These are phyloP conservation scores for Gryganskiella cystojenkinii DNA, from an alignment of 192 early-diverging fungal species.

Conservation along the genomic window DNA sequence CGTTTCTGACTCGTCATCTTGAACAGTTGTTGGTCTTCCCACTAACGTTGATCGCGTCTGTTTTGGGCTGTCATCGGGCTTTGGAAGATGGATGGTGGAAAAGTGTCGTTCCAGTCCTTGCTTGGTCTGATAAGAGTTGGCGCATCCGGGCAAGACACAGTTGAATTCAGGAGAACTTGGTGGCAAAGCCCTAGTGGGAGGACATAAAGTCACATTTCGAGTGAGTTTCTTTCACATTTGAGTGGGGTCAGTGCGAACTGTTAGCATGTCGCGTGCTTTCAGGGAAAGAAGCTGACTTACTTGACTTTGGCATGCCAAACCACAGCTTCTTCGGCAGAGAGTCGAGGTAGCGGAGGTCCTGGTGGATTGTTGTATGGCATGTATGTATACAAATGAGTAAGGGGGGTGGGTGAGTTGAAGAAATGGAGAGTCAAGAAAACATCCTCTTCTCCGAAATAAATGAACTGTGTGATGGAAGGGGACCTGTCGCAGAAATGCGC, in stretches of 20 bases:
- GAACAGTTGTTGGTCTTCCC: neutral
- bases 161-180: constrained; percentile 23
- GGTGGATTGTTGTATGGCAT: constrained; percentile 31
- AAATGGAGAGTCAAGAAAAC: neutral
- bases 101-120: constrained; percentile 51
- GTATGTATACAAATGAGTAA: neutral
- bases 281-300: constrained; percentile 14
- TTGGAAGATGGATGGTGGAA: constrained; percentile 32
- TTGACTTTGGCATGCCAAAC: constrained; percentile 36
- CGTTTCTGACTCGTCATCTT: neutral
- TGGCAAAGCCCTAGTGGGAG: constrained; percentile 22
- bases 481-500: too few relatives aligned
- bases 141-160: constrained; percentile 41
- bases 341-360: constrained; percentile 10
- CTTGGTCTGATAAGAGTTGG: constrained; percentile 47
- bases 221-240: too few relatives aligned
- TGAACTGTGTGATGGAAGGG: too few relatives aligned
- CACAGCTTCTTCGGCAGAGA: constrained; percentile 21
- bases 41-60: neutral
- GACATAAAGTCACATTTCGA: neutral
- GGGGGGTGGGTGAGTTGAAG: neutral
- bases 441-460: too few relatives aligned
- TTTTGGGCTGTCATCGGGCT: neutral
- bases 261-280: neutral
- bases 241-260: neutral